Evolutionary conservation across 352 stramenopile genomes (phyloP).

Genomic region (Pythium folliculosum): DNA sequence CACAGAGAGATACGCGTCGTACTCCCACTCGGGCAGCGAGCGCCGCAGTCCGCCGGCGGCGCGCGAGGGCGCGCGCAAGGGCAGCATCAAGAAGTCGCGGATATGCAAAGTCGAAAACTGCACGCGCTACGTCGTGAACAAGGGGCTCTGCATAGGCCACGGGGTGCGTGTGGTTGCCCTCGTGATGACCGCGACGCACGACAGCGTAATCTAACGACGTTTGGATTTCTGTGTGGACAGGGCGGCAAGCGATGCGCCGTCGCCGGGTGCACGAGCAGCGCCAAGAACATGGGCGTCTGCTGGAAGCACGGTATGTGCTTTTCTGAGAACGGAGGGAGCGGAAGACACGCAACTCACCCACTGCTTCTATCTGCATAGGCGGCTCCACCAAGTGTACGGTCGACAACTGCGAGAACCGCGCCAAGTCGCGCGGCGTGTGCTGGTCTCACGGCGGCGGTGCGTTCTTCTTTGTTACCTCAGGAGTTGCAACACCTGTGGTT

Average conservation of each 20-base stretch:
- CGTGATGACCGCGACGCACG: neutral
- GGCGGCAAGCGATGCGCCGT: constrained; percentile 72
- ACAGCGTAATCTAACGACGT: neutral
- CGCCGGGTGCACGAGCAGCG: constrained; percentile 63
- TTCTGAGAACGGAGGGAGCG: neutral
- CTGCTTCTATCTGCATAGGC: constrained; percentile 33
- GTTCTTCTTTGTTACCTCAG: neutral
- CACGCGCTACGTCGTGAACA: constrained; percentile 76
- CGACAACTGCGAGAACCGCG: constrained; percentile 60
- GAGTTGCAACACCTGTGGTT: too few relatives aligned
- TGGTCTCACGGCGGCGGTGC: constrained; percentile 79
- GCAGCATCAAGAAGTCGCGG: constrained; percentile 51
- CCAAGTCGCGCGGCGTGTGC: constrained; percentile 77
- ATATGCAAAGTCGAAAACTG: constrained; percentile 80
- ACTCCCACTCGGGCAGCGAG: constrained; percentile 19
- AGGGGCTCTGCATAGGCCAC: constrained; percentile 75
- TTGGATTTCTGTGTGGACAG: constrained; percentile 32
- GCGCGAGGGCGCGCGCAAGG: constrained; percentile 12
- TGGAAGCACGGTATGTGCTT: constrained; percentile 64
- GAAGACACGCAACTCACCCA: neutral
- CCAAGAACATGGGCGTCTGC: constrained; percentile 75
- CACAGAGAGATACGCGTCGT: constrained; percentile 12
- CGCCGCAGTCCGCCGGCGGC: constrained; percentile 9
- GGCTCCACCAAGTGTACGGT: constrained; percentile 75
- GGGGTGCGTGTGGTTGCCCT: constrained; percentile 35